Percentiles rank a stretch among this genome's conserved stretches.
These are phyloP conservation scores for Cryptococcus hybrid DNA, from an alignment of 1,284 basidiomycete species.

Conservation along the genomic window DNA sequence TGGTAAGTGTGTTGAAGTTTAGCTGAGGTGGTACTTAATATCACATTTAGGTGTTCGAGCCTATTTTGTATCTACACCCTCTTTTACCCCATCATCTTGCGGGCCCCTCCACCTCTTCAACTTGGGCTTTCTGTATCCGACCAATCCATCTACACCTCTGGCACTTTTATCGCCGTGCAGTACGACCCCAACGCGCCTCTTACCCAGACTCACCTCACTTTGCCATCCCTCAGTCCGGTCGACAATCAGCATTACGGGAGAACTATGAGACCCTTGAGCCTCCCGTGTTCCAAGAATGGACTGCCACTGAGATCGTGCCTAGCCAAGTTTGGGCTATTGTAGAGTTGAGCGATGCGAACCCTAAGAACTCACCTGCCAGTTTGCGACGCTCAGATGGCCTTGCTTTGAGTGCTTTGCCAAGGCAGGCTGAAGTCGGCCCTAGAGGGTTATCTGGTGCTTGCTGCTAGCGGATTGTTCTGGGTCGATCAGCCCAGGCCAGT, in stretches of 20 bases:
- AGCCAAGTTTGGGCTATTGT: conserved; percentile 80
- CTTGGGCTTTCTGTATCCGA: conserved; percentile 13
- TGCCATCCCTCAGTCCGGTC: conserved; percentile 30
- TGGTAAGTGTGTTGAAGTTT: conserved; percentile 29
- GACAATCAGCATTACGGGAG: conserved; percentile 36
- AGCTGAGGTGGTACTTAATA: conserved; percentile 5
- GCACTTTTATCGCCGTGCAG: conserved; percentile 36
- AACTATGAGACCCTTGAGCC: conserved; percentile 29
- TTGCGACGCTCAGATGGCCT: conserved; percentile 21
- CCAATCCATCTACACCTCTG: conserved; percentile 42
- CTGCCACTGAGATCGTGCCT: conserved; percentile 58
- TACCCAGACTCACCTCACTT: conserved; percentile 25
- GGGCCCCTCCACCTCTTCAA: conserved; percentile 31
- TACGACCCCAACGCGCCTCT: conserved; percentile 18
- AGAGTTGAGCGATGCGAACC: conserved; percentile 43
- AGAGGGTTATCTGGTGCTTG: conserved; percentile 41
- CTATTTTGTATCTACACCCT: conserved; percentile 17
- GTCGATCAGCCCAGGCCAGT: conserved; percentile 35
- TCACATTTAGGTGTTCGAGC: conserved; percentile 18
- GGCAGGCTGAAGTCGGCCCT: conserved; percentile 27
- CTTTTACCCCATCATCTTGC: conserved; percentile 1
- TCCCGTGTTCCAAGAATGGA: conserved; percentile 35
- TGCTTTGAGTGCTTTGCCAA: conserved; percentile 30
- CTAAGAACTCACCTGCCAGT: conserved; percentile 13
- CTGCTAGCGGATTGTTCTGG: conserved; percentile 37